Base-by-base conservation (phyloP, 176 grass and related monocot genomes). In the Urochloa ruziziensis region DNA sequence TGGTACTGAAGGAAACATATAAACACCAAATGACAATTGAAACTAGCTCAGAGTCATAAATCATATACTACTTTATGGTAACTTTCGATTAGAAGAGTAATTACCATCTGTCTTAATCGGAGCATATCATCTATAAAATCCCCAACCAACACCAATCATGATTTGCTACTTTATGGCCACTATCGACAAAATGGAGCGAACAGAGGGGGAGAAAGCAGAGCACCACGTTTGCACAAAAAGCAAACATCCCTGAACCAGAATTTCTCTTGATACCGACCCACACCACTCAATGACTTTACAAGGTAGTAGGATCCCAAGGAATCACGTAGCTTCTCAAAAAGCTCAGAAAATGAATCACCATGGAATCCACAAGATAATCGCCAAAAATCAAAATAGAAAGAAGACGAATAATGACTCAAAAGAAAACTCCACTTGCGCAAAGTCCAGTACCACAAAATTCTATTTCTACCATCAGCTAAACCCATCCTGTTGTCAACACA, bases 81-180 rank as follows among this genome's bases (percentile, higher is more conserved):
- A n/a, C n/a, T n/a, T n/a, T n/a, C n/a, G n/a, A n/a, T n/a, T n/a
- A n/a, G n/a, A n/a, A n/a, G n/a, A n/a, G n/a, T n/a, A 3, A 24
- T 56, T 44, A 30, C n/a, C 18, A 24, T 5, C 30, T 83, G 32
- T 28, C 3, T 57, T 66, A 44, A 49, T 27, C 62, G 28, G 39
- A 47, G 18, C 17, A 29, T 25, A 39, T n/a, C 16, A 51, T n/a
- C 16, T 82, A 10, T 37, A 30, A 0, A 54, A 65, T 54, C 19
- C 44, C 28, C 40, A 78, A 19, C 14, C 0, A 58, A 29, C 30
- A 63, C 24, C 2, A 27, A 35, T 33, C 43, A 34, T 2, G 23
- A 44, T 21, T 36, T 79, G 47, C 4, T 82, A 18, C 12, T 58
- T 72, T 79, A 48, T 72, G 75, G 81, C 29, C 17, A 73, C 46